Evolutionary conservation across 331 rosid species (phyloP), one percentile per base, ranked within the genome.

Genomic region (Quercus tomentella): DNA sequence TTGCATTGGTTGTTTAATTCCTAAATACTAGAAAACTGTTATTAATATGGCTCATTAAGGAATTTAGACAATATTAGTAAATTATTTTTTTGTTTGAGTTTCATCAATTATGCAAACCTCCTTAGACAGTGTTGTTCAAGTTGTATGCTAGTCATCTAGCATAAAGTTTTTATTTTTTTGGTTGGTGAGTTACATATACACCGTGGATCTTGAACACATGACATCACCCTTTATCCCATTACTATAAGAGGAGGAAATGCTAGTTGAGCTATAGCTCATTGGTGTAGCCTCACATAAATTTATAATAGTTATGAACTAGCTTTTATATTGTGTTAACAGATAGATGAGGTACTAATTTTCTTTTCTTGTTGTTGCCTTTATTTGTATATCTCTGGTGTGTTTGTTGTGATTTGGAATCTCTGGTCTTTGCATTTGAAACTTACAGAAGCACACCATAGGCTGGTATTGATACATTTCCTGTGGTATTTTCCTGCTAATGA

Each of bases 261-360:
- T 4, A 41, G 14, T 41, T 41, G 49, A 41, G 49, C 49, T 41
- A 41, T 9, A 9, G 14, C 49, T 41, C 49, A 41, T 41, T 41
- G 49, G 55, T 11, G 17, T 49, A 49, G 18, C 4, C 55, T 49
- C 55, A 3, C 55, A 49, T 49, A 49, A 49, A 49, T 77, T n/a
- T 81, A 75, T 52, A 33, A 3, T 69, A 33, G 74, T 72, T 43
- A 77, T 78, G 76, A 57, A 67, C 57, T 22, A 65, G 61, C 72
- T 77, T 60, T 28, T 73, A 22, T 75, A 35, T 63, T 21, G 71
- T 78, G 10, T 76, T 28, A 37, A 87, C 93, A 94, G 98, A 94
- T 94, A 76, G 98, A 94, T 89, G 98, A 91, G 97, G 97, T 91
- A 85, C 71, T 51, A 31, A 14, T 52, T 25, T 16, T 67, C 66